Conservation (phyloP, 1,139 yeast genomes). For the Candida neerlandica region DNA sequence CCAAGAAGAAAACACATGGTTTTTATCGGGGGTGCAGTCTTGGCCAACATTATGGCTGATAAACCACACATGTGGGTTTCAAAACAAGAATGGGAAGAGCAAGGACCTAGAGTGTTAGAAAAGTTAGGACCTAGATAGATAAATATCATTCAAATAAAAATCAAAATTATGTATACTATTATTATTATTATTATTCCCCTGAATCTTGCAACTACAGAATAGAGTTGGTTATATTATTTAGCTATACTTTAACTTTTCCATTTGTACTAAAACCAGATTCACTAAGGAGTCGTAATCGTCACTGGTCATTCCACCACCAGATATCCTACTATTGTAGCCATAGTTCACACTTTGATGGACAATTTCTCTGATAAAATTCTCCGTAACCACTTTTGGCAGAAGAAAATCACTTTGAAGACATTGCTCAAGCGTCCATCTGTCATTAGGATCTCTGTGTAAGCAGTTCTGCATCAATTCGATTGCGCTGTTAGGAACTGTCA, state of each 20-base stretch:
- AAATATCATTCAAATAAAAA: not conserved
- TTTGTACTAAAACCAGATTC: slow-evolving; percentile 43
- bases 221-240: slow-evolving; percentile 2
- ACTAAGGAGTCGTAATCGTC: slow-evolving; percentile 47
- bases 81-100: slow-evolving; percentile 97
- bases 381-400: slow-evolving; percentile 73
- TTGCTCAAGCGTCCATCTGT: slow-evolving; percentile 66
- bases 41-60: slow-evolving; percentile 97
- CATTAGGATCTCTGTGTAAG: slow-evolving; percentile 68
- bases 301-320: slow-evolving; percentile 37
- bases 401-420: slow-evolving; percentile 62
- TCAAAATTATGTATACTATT: not conserved
- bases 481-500: slow-evolving; percentile 66
- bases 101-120: slow-evolving; percentile 80
- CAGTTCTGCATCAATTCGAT: slow-evolving; percentile 76
- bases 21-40: slow-evolving; percentile 97
- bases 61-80: slow-evolving; percentile 98
- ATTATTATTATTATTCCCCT: slow-evolving; percentile 11
- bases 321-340: slow-evolving; percentile 50
- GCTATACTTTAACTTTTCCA: slow-evolving; percentile 41
- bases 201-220: not conserved
- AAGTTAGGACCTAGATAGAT: slow-evolving; percentile 90
- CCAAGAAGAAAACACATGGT: slow-evolving; percentile 99
- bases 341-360: slow-evolving; percentile 76
- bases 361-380: slow-evolving; percentile 65